Evolutionary conservation across 768 basidiomycete species (phyloP).

Genomic region (Pulveroboletus sp.): DNA sequence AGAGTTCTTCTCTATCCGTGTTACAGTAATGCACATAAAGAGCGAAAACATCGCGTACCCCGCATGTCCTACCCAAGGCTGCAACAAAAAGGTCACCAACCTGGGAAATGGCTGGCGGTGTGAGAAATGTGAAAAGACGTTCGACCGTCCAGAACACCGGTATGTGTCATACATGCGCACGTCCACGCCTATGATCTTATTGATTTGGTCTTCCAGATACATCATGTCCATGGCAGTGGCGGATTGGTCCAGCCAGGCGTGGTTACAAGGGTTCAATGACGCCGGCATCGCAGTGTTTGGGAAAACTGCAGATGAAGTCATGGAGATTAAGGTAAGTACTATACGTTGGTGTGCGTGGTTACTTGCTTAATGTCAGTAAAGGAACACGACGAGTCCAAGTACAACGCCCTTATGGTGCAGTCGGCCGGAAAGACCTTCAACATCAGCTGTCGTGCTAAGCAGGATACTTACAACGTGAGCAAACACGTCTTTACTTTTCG

Average conservation of each 20-base stretch:
- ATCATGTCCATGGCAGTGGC: constrained; percentile 82
- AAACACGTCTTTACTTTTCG: background rate
- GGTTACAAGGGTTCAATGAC: constrained; percentile 96
- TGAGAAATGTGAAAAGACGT: constrained; percentile 83
- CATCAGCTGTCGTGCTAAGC: constrained; percentile 81
- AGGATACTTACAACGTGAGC: constrained; percentile 80
- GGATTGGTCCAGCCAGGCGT: constrained; percentile 86
- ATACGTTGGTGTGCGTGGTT: background rate
- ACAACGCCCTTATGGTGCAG: constrained; percentile 53
- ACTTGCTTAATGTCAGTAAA: constrained; percentile 25
- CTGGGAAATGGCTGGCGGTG: constrained; percentile 76
- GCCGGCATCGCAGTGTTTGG: constrained; percentile 73
- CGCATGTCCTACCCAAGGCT: constrained; percentile 74
- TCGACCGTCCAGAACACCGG: constrained; percentile 74
- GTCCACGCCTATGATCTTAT: background rate
- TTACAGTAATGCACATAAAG: constrained; percentile 86
- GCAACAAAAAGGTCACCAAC: constrained; percentile 87
- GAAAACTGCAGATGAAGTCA: constrained; percentile 72
- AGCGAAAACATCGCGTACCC: constrained; percentile 80
- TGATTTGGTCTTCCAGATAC: constrained; percentile 42
- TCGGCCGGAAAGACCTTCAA: constrained; percentile 71
- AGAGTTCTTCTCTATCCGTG: constrained; percentile 76
- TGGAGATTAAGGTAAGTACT: constrained; percentile 57
- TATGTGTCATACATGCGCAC: constrained; percentile 32
- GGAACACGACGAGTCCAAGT: constrained; percentile 57